Evolutionary conservation across 257 asterid genomes (phyloP).

Genomic region (Solanum medicagineum): DNA sequence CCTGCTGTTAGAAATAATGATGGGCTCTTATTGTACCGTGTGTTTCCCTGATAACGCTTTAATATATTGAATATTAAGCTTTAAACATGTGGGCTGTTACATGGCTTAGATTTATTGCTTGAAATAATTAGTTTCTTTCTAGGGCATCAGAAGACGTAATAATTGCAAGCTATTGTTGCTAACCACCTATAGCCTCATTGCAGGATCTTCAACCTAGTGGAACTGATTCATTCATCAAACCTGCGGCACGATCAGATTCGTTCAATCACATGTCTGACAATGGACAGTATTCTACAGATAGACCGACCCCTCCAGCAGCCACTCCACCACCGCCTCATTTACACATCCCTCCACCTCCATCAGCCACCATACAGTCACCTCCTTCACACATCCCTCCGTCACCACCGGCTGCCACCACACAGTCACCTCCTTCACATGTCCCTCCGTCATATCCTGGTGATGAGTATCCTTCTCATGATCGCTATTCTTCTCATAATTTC

Average conservation of each 20-base stretch:
- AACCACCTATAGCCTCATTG: not conserved
- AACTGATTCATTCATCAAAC: slow-evolving; percentile 14
- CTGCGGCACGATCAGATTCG: slow-evolving; percentile 16
- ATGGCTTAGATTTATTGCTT: not conserved
- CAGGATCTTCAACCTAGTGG: slow-evolving; percentile 48
- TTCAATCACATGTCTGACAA: slow-evolving; percentile 3
- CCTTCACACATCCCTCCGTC: slow-evolving; percentile 11
- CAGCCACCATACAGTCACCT: slow-evolving; percentile 27
- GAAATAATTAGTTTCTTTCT: not conserved
- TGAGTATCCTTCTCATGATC: slow-evolving; percentile 13
- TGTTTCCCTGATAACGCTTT: not conserved
- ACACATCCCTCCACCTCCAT: slow-evolving; percentile 9
- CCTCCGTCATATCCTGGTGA: slow-evolving; percentile 8
- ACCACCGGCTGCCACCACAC: slow-evolving; percentile 18
- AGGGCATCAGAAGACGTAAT: not conserved
- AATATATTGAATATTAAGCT: not conserved
- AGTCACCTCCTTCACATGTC: slow-evolving; percentile 18
- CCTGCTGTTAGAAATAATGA: not conserved
- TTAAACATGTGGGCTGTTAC: not conserved
- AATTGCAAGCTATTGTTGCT: not conserved
- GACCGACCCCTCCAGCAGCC: slow-evolving; percentile 16
- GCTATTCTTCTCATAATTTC: slow-evolving; percentile 9
- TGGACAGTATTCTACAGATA: slow-evolving; percentile 24
- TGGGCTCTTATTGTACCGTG: not conserved
- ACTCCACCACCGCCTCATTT: slow-evolving; percentile 22